Base-by-base conservation (phyloP, 352 stramenopile species). In the Pythium dissotocum region DNA sequence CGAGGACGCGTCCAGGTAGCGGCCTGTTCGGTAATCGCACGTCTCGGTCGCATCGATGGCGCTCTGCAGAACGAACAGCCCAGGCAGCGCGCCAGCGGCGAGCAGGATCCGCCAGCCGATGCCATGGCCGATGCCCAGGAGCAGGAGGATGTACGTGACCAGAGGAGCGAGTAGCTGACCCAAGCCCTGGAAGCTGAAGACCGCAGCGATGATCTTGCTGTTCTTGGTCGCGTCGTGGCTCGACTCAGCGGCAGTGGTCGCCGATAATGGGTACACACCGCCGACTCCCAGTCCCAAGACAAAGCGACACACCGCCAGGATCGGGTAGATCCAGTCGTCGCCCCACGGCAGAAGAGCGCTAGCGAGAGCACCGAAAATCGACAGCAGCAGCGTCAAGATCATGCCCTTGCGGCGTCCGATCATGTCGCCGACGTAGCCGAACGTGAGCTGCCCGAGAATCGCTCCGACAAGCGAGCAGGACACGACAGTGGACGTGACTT, bases 251-350 rank as follows among this genome's bases (percentile, higher is more conserved):
- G 84, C 83, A 9, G 85, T 87, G 1, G 88, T 87, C 18, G 88
- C 88, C 6, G 88, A 93, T 13, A 96, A 65, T 33, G 88, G 88
- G 64, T 96, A 96, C 21, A 94, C 85, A 4, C 88, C 88, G 44
- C 88, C 88, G 12, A 94, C 87, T 10, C 88, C 88, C 3, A 94
- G 72, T 48, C 88, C 88, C 9, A 94, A 61, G 4, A 96, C 58
- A 60, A 94, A 90, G 18, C 88, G 79, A 68, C 79, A 92, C 6
- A 77, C 64, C 16, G 85, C 82, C 28, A 96, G 72, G 30, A 82
- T 77, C 8, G 83, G 72, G 67, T 93, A 92, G 30, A 94, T 77
- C 9, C 73, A 79, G 8, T 77, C 62, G 21, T 74, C 68, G 0
- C 82, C 76, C 82, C 77, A 93, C 18, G 83, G 83, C 28, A 89